These are phyloP conservation scores for Prasinococcaceae sp. DNA, from an alignment of 139 green algal genomes.

Conservation along the genomic window DNA sequence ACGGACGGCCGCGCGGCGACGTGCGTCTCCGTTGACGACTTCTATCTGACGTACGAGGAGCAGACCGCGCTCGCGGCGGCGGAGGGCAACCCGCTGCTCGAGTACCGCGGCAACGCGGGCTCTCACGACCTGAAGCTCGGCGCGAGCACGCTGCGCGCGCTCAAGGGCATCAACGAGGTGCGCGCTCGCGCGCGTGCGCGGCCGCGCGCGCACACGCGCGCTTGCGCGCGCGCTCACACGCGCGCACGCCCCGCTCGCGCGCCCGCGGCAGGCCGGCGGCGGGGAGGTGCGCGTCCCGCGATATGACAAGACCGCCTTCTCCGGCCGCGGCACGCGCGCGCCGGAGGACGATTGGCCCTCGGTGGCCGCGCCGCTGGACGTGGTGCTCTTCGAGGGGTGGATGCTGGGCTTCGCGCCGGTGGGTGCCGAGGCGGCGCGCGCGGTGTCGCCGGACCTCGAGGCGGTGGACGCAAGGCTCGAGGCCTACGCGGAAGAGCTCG, in stretches of 20 bases:
- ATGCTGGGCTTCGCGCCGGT: slow-evolving; percentile 67
- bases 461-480: slow-evolving; percentile 52
- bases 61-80: slow-evolving; percentile 18
- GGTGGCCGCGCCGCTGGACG: slow-evolving; percentile 53
- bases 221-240: too few relatives aligned
- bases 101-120: slow-evolving; percentile 76
- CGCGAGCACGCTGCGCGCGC: slow-evolving; percentile 28
- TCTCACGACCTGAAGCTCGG: slow-evolving; percentile 84
- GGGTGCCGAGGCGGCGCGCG: slow-evolving; percentile 16
- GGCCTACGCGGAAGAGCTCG: slow-evolving; percentile 57
- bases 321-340: slow-evolving; percentile 61
- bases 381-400: slow-evolving; percentile 98
- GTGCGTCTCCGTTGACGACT: slow-evolving; percentile 92
- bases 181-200: too few relatives aligned
- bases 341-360: slow-evolving; percentile 25
- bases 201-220: too few relatives aligned
- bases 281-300: slow-evolving; percentile 25
- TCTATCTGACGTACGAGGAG: slow-evolving; percentile 67
- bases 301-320: slow-evolving; percentile 80
- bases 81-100: slow-evolving; percentile 10
- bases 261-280: too few relatives aligned
- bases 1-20: slow-evolving; percentile 22
- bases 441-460: slow-evolving; percentile 28
- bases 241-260: too few relatives aligned
- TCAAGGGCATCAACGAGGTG: slow-evolving; percentile 14